Conservation (phyloP, 2,329 filamentous ascomycete species). For the Karstenula rhodostoma region DNA sequence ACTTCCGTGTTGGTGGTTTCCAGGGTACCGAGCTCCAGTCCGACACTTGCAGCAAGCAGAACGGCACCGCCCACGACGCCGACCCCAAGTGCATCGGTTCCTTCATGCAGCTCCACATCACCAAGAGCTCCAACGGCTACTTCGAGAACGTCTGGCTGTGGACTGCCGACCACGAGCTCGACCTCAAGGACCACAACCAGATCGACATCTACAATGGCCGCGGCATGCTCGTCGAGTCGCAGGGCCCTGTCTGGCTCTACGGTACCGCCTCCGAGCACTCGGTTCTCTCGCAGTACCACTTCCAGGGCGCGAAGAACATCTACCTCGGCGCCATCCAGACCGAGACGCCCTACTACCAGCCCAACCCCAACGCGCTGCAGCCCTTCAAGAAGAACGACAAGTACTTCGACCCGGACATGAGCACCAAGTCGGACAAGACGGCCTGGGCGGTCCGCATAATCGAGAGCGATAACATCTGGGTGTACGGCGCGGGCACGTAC, state of each 20-base stretch:
- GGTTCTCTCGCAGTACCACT: constrained; percentile 75
- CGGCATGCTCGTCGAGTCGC: constrained; percentile 79
- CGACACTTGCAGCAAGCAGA: constrained; percentile 80
- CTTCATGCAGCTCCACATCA: constrained; percentile 69
- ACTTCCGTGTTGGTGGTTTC: constrained; percentile 89
- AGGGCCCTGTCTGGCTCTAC: constrained; percentile 78
- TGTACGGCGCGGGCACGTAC: constrained; percentile 62
- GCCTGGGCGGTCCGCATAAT: constrained; percentile 57
- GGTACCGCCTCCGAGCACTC: constrained; percentile 73
- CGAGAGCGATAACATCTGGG: constrained; percentile 52
- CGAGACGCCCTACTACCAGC: constrained; percentile 76
- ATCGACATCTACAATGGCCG: constrained; percentile 89
- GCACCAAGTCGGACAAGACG: constrained; percentile 43
- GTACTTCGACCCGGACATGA: constrained; percentile 56
- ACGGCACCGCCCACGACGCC: constrained; percentile 66
- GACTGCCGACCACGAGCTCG: constrained; percentile 90
- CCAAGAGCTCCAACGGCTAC: constrained; percentile 70
- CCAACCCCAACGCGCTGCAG: constrained; percentile 65
- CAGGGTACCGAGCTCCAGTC: constrained; percentile 85
- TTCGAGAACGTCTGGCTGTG: constrained; percentile 92
- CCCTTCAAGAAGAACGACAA: constrained; percentile 62
- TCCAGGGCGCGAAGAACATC: constrained; percentile 66
- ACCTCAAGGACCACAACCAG: constrained; percentile 74
- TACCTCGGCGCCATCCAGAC: constrained; percentile 72
- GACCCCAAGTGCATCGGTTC: constrained; percentile 76